Evolutionary conservation across 2,329 filamentous ascomycete genomes (phyloP).

Genomic region (Aspergillus glaucus): DNA sequence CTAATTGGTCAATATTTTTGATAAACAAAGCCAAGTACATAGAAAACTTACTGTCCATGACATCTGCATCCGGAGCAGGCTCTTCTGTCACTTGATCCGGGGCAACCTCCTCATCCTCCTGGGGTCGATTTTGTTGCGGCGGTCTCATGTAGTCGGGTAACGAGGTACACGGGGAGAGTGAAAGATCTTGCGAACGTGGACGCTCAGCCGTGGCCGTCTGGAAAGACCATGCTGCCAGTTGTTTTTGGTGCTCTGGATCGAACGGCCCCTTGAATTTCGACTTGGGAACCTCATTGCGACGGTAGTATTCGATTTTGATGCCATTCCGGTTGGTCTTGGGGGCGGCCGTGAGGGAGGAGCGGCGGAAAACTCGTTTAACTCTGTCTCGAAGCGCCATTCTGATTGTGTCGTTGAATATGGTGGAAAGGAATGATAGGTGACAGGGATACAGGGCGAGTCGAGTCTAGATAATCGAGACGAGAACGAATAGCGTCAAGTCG

Average conservation of each 20-base stretch:
- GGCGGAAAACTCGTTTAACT: conserved; percentile 31
- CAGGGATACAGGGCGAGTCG: too few species aligned
- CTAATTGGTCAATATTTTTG: conserved; percentile 12
- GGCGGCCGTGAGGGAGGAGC: conserved; percentile 14
- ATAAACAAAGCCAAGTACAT: not conserved
- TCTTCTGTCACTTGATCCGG: conserved; percentile 11
- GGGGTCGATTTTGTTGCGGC: conserved; percentile 6
- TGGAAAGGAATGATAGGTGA: not conserved
- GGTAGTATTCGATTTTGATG: conserved; percentile 44
- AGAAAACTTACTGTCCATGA: conserved; percentile 14
- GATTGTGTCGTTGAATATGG: conserved; percentile 2
- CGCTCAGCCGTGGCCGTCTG: conserved; percentile 29
- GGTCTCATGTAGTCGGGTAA: conserved; percentile 17
- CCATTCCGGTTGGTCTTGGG: conserved; percentile 22
- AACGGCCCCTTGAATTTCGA: conserved; percentile 46
- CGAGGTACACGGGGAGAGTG: conserved; percentile 34
- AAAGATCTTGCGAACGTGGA: conserved; percentile 28
- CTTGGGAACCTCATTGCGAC: conserved; percentile 41
- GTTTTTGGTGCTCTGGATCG: conserved; percentile 40
- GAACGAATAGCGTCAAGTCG: conserved; percentile 3
- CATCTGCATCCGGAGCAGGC: conserved; percentile 8
- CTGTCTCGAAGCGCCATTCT: conserved; percentile 35
- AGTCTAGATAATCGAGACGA: not conserved
- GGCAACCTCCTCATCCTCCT: conserved; percentile 11
- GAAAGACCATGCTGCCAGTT: conserved; percentile 41